Evolutionary conservation across 768 basidiomycete genomes (phyloP).

Genomic region (Russula griseocarnosa): DNA sequence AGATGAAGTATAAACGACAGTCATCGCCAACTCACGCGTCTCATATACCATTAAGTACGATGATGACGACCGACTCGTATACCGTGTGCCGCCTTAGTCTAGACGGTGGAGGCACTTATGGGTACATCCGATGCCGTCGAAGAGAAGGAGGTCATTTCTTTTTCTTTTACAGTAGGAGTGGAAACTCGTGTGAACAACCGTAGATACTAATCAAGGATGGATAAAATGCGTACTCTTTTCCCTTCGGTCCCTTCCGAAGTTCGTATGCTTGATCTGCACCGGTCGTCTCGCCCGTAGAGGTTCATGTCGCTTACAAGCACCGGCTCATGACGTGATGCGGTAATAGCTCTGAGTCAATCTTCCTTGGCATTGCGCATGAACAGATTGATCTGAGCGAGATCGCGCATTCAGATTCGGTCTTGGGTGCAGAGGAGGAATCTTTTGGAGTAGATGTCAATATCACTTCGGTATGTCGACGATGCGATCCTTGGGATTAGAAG

Average conservation of each 20-base stretch:
- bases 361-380: neutral
- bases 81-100: too few species aligned
- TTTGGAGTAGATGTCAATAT: neutral
- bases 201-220: neutral
- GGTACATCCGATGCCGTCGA: conserved; percentile 17
- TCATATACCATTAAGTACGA: conserved; percentile 12
- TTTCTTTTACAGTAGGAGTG: neutral
- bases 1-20: neutral
- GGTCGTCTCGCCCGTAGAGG: conserved; percentile 1
- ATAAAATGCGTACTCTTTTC: conserved; percentile 5
- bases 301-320: neutral
- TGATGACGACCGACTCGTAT: neutral
- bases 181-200: neutral
- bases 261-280: conserved; percentile 18
- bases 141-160: conserved; percentile 4
- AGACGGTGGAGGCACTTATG: neutral
- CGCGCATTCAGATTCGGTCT: neutral
- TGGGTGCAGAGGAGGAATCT: too few species aligned
- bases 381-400: conserved; percentile 9
- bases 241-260: neutral
- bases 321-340: conserved; percentile 15
- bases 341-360: neutral
- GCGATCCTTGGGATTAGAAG: conserved; percentile 10
- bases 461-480: neutral
- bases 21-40: neutral